Base-by-base conservation (phyloP, 2,329 filamentous ascomycete species). In the Fusarium proliferatum region DNA sequence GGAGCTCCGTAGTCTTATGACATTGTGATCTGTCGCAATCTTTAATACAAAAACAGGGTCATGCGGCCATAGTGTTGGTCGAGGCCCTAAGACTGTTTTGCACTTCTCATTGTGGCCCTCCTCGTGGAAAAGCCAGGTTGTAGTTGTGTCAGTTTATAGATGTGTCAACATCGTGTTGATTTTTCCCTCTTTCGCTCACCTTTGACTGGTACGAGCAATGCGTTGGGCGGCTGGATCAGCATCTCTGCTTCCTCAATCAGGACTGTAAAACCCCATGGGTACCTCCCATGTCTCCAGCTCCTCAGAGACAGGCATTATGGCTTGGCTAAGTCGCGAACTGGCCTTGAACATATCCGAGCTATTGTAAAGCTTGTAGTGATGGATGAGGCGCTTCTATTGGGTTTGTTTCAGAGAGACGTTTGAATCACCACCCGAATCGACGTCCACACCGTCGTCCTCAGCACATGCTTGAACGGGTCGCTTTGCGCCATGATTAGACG, bases 101-200 rank as follows among this genome's bases (percentile, higher is more conserved):
- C 3, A 42, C 3, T 42, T 42, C 21, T 42, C 39, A 42, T 42
- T 6, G 9, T 15, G 21, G 2, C 21, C 21, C 21, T 42, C 39
- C 19, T 15, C 6, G 21, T 0, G 12, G 9, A 0, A 16, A 6
- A 42, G 5, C 13, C 6, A 42, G 21, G 39, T 6, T 42, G 13
- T 42, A 41, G 26, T 8, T 42, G 5, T 42, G 19, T 42, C 8
- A 41, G 39, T 41, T n/a, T n/a, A 41, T n/a, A n/a, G 39, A 12
- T 41, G 9, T 13, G 21, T n/a, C 39, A 13, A 26, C 42, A 26
- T 19, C 16, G 4, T 26, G 42, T 13, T 26, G 4, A 26, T 19
- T 26, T 11, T 26, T 19, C 4, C 11, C 23, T 19, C 16, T 23
- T 19, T 26, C 23, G 16, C 42, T 13, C 17, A 16, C 10, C 10